These are phyloP conservation scores for Seminavis robusta DNA, from an alignment of 108 stramenopile species.

Conservation along the genomic window DNA sequence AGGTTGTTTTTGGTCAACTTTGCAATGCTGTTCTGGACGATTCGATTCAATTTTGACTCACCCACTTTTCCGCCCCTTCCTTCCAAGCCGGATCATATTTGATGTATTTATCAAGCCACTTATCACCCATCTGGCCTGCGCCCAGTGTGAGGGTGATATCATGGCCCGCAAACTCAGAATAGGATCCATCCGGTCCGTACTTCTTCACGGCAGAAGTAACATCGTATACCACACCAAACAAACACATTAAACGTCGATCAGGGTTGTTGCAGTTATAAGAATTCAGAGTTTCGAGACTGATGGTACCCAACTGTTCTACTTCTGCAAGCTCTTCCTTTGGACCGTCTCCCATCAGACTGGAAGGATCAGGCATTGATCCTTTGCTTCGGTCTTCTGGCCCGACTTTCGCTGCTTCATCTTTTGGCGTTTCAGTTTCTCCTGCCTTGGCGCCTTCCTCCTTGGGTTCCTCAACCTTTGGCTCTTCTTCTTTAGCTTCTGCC, in stretches of 20 bases:
- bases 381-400: too few relatives aligned
- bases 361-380: slow-evolving; percentile 1
- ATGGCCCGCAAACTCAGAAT: slow-evolving; percentile 46
- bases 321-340: slow-evolving; percentile 9
- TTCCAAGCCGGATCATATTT: too few relatives aligned
- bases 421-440: too few relatives aligned
- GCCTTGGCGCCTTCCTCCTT: too few relatives aligned
- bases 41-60: slow-evolving; percentile 1
- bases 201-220: slow-evolving; percentile 30
- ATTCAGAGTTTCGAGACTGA: slow-evolving; percentile 26
- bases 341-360: slow-evolving; percentile 3
- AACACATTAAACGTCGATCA: slow-evolving; percentile 21
- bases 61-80: too few relatives aligned
- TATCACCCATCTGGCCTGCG: slow-evolving; percentile 26
- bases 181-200: slow-evolving; percentile 39
- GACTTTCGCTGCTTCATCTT: too few relatives aligned
- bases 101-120: too few relatives aligned
- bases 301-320: slow-evolving; percentile 37
- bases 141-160: slow-evolving; percentile 37
- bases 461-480: too few relatives aligned
- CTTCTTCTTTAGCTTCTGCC: too few relatives aligned
- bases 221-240: slow-evolving; percentile 39
- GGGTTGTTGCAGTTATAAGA: slow-evolving; percentile 39
- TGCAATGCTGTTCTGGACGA: slow-evolving; percentile 28
- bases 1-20: slow-evolving; percentile 28